Percentiles rank a stretch among this genome's conserved stretches.
Conservation (phyloP, 2,329 filamentous ascomycete species). For the Westerdykella aurantiaca region DNA sequence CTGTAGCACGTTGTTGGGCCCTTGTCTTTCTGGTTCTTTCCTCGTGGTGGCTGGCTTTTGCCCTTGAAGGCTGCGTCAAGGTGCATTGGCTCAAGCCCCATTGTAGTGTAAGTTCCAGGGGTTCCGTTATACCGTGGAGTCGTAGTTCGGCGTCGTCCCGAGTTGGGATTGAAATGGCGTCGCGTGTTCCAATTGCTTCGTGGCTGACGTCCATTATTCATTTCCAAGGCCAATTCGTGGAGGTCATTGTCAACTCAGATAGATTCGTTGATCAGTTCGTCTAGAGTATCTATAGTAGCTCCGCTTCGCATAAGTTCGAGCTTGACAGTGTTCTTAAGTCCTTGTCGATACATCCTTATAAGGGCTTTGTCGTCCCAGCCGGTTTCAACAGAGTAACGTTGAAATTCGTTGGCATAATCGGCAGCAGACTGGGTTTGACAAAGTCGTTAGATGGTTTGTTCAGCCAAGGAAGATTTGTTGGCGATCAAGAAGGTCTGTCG, state of each 20-base stretch:
- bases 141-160: background rate
- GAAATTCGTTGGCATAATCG: background rate
- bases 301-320: background rate
- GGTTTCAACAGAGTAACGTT: too few relatives aligned
- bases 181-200: background rate
- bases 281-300: background rate
- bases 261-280: background rate
- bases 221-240: background rate
- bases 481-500: too few relatives aligned
- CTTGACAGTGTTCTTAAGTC: background rate
- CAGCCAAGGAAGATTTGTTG: background rate
- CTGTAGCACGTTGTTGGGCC: background rate
- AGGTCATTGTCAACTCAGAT: background rate
- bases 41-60: background rate
- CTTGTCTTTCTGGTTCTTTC: background rate
- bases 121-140: background rate
- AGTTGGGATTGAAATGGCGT: background rate
- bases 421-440: background rate
- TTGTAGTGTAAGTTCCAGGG: background rate
- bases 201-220: background rate
- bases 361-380: background rate
- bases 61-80: background rate
- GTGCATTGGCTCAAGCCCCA: background rate
- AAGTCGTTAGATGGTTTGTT: background rate
- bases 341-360: background rate